Base-by-base conservation (phyloP, 805 yeast genomes). In the Kodamaea sagamina region DNA sequence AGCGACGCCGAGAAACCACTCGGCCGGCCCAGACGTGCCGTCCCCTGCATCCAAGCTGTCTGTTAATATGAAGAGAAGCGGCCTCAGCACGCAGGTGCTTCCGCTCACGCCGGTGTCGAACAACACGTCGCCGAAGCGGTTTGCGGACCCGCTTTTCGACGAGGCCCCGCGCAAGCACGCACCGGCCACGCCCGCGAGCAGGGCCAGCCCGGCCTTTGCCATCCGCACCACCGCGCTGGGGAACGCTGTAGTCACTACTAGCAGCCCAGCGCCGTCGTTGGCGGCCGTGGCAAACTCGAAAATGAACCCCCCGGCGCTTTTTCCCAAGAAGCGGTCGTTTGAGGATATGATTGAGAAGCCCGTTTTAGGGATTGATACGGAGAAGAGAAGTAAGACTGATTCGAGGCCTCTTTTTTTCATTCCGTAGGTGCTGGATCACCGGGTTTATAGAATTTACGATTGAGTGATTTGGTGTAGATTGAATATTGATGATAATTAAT, bases 1-100 rank as follows among this genome's bases (percentile, higher is more conserved):
- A 19, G 57, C 65, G 32, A 68, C 72, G 5, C 73, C 74, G 15
- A 63, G 49, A 47, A 47, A n/a, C 50, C 47, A 26, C 26, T 24
- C 26, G 24, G 10, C 32, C 37, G 32, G 21, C 15, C 35, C 21
- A 12, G 42, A 31, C 29, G 21, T 39, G 8, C 13, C 32, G 6
- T 21, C 39, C 29, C 28, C 46, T 16, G 31, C 40, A 16, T 16
- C 40, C 6, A 17, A 28, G 6, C 13, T 12, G 4, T 24, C 32
- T 9, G 19, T 38, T 15, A 7, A 6, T 28, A 26, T 29, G 32
- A 31, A 16, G 34, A 29, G 22, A 22, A 24, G 39, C 11, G 27
- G 29, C 6, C 35, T 38, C 19, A 25, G 31, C 42, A 13, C 42
- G 36, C 35, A 32, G 34, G 46, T 39, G 34, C 42, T 49, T 12